phyloP scores from a whole-genome alignment of 805 yeast species.

The Yamadazyma sp. region DNA sequence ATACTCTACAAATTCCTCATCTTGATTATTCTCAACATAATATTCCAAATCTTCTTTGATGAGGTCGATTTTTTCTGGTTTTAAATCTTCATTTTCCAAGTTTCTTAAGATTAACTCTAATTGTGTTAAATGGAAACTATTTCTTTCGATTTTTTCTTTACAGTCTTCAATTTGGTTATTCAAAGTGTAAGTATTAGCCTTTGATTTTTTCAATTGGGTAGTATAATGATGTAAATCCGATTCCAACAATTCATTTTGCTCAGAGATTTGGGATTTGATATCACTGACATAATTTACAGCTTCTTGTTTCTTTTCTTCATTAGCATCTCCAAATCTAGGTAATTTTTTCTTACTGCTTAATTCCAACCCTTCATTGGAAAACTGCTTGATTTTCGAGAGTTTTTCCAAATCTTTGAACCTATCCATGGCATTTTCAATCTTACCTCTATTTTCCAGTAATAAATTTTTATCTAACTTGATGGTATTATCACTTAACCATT shows the following conservation, averaged over 20 bases:
- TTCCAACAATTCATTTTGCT: conserved; percentile 77
- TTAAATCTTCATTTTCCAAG: conserved; percentile 76
- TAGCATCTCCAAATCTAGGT: conserved; percentile 56
- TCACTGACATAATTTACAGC: conserved; percentile 66
- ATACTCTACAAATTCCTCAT: conserved; percentile 89
- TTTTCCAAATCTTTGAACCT: conserved; percentile 92
- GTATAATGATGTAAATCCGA: conserved; percentile 49
- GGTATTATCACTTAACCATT: conserved; percentile 89
- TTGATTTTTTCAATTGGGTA: conserved; percentile 41
- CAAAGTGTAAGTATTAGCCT: conserved; percentile 44
- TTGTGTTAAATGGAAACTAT: conserved; percentile 72
- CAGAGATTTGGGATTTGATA: conserved; percentile 73
- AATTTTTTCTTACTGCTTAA: conserved; percentile 42
- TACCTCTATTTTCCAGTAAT: conserved; percentile 56
- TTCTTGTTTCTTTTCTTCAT: conserved; percentile 74
- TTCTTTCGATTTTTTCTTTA: conserved; percentile 64
- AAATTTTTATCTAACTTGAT: conserved; percentile 64
- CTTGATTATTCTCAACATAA: conserved; percentile 91
- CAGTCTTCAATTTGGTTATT: conserved; percentile 61
- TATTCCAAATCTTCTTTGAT: conserved; percentile 88
- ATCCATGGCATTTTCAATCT: conserved; percentile 92
- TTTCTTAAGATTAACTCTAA: conserved; percentile 75
- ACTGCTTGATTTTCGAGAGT: conserved; percentile 89
- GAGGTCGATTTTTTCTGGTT: conserved; percentile 70
- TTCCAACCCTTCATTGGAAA: conserved; percentile 87